Base-by-base conservation (phyloP, 2,329 filamentous ascomycete genomes). In the Pseudogymnoascus sp. region DNA sequence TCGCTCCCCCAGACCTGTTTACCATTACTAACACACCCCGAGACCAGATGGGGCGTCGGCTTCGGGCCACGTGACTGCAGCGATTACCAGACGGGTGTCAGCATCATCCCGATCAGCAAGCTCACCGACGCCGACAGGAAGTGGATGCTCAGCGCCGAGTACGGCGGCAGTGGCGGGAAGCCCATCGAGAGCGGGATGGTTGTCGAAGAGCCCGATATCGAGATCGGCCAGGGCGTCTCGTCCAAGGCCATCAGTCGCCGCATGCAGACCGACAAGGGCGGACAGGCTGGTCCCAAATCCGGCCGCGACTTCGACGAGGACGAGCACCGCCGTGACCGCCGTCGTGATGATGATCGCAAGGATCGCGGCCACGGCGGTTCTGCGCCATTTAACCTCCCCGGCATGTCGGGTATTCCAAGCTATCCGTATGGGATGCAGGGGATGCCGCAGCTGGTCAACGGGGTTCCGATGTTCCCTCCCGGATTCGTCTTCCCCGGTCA, bases 51-150 rank as follows among this genome's bases (percentile, higher is more conserved):
- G 95, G 95, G 95, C 68, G 95, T 99, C 59, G 95, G 95, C 14
- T 99, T 97, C 72, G 95, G 95, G 2, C 95, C 95, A 53, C 87
- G 95, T 72, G 95, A 99, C 74, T 99, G 95, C 80, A 96, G 92
- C 74, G 93, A 99, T 76, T 99, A 99, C 76, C 83, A 87, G 68
- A 95, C 88, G 10, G 95, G 95, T 61, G 82, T 97, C 75, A 97
- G 93, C 74, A 79, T 96, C 62, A 97, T 99, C 67, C 95, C 95
- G 1, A 95, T 99, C 67, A 84, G 88, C 70, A 89, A 93, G 70
- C 84, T 99, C 63, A 99, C 95, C 1, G 95, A 99, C 69, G 95
- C 95, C 26, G 95, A 99, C 77, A 86, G 91, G 66, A 97, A 97
- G 76, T 99, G 95, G 95, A 91, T 97, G 82, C 78, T 96, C 67